Conservation (phyloP, 129 eudicot species). For the Centaurea solstitialis region DNA sequence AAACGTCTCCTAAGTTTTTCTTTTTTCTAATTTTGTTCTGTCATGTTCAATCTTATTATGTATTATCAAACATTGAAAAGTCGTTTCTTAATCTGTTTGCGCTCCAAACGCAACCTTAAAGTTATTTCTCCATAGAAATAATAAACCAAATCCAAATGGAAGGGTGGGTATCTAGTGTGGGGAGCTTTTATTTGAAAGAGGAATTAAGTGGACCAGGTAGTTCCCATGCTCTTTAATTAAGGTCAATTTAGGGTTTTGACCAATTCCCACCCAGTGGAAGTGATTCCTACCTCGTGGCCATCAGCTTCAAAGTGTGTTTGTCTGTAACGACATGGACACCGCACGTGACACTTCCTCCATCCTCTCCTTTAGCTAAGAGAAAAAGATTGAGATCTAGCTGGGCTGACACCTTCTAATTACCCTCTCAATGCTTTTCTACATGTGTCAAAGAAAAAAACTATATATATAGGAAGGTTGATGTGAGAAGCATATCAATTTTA, state of each 20-base stretch:
- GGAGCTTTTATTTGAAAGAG: background rate
- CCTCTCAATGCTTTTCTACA: background rate
- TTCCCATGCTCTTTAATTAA: background rate
- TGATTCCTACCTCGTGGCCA: background rate
- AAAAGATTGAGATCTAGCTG: too few species aligned
- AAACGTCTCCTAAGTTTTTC: too few species aligned
- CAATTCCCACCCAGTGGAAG: background rate
- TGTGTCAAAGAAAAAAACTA: background rate
- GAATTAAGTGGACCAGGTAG: background rate
- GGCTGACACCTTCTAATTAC: background rate
- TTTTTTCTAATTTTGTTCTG: too few species aligned
- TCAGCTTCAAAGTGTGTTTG: background rate
- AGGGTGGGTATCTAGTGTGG: background rate
- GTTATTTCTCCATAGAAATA: background rate
- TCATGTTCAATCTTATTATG: too few species aligned
- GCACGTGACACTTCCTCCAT: background rate
- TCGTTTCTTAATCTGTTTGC: too few species aligned
- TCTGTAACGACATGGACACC: background rate
- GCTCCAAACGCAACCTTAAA: too few species aligned
- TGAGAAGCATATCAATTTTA: too few species aligned
- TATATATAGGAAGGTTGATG: background rate
- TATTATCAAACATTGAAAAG: too few species aligned
- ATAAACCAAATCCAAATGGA: background rate
- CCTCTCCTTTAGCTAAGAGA: background rate
- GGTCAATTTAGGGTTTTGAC: background rate